Base-by-base conservation (phyloP, 768 basidiomycete species). In the Lanmaoa rubissima region DNA sequence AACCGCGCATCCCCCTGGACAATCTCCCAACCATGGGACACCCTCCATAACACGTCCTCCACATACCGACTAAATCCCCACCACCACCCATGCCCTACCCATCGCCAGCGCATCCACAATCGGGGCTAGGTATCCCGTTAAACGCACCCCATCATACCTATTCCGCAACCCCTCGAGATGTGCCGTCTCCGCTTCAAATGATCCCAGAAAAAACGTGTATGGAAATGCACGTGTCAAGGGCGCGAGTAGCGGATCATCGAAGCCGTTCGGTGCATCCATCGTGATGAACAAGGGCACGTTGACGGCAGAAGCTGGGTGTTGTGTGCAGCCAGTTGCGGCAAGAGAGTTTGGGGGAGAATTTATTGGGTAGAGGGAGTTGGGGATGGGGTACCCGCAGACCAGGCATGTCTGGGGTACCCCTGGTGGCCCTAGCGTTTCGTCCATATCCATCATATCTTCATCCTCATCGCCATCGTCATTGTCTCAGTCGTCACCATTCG, bases 101-200 rank as follows among this genome's bases (percentile, higher is more conserved):
- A 83, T 80, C 32, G 93, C 80, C 73, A 90, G 75, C 7, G 85
- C 88, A 65, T 92, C 90, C 34, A 92, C 62, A 55, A 90, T 81
- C 2, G 89, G 87, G 21, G 81, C 63, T 12, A 89, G 56, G 60
- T 83, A 81, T 16, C 58, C 63, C 19, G 65, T 75, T 60, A 90
- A 66, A 34, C 51, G 63, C 28, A 81, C 67, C 3, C 79, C 79
- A 60, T 88, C 87, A 40, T 79, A 69, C 7, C 61, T 71, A 58
- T 80, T 85, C 26, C 62, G 65, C 49, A 82, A 46, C 16, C 55
- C 53, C 35, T 72, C 69, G 51, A 83, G 66, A 12, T 63, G 58
- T 26, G 60, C 64, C 32, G 71, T 51, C 66, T 65, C 49, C 49
- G 38, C 28, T 17, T 62, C 24, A 53, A 88, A 86, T 64, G 87